A percentile compares a stretch with the other conserved stretches of the same genome.
Conservation (phyloP, 352 stramenopile species). For the Phytophthora nicotianae region DNA sequence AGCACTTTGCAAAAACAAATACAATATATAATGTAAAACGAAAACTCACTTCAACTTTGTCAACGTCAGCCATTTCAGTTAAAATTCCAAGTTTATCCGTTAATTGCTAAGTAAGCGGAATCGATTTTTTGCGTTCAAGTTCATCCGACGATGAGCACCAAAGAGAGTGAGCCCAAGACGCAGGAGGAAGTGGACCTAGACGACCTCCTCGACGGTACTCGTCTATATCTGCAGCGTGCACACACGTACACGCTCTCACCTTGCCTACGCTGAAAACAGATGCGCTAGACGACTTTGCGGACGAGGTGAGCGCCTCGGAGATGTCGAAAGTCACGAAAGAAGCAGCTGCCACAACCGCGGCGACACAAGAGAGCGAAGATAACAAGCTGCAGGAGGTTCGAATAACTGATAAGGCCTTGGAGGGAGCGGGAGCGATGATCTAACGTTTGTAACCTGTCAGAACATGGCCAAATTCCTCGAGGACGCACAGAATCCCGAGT, state of each 20-base stretch:
- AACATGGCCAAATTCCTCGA: conserved; percentile 89
- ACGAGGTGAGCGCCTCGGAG: conserved; percentile 56
- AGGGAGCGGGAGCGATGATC: conserved; percentile 2
- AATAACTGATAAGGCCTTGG: neutral
- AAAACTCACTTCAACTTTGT: conserved; percentile 14
- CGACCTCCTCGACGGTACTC: conserved; percentile 75
- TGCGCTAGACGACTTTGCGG: conserved; percentile 83
- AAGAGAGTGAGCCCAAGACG: conserved; percentile 25
- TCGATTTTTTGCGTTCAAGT: conserved; percentile 4
- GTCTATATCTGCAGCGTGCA: neutral
- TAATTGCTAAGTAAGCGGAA: conserved; percentile 6
- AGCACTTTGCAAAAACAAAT: neutral
- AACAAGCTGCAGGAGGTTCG: conserved; percentile 68
- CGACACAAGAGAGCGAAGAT: conserved; percentile 59
- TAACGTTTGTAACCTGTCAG: conserved; percentile 34
- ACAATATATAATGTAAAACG: too few species aligned
- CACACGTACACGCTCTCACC: neutral
- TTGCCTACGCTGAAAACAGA: conserved; percentile 40
- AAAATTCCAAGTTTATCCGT: conserved; percentile 2
- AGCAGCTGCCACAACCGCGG: conserved; percentile 50
- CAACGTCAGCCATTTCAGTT: conserved; percentile 16
- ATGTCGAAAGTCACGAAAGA: conserved; percentile 52
- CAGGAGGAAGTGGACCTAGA: conserved; percentile 78
- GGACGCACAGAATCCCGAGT: conserved; percentile 86
- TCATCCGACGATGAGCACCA: conserved; percentile 18